A percentile compares a stretch with the other conserved stretches of the same genome.
Conservation (phyloP, 805 yeast genomes). For the Hanseniaspora guilliermondii region DNA sequence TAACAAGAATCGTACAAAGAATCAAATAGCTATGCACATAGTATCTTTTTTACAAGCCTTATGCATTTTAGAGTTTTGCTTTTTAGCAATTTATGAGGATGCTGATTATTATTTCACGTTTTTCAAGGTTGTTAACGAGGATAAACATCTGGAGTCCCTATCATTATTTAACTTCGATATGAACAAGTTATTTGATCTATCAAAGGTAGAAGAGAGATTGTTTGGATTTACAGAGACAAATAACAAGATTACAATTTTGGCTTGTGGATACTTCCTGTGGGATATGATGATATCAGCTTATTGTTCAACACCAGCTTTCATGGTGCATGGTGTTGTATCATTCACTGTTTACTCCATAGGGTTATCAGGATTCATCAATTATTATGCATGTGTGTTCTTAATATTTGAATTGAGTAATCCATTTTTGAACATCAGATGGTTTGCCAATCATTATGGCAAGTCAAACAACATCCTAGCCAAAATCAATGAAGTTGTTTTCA, state of each 20-base stretch:
- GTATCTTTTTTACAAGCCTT: constrained; percentile 78
- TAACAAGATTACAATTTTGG: constrained; percentile 27
- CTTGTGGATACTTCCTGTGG: constrained; percentile 79
- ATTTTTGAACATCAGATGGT: constrained; percentile 81
- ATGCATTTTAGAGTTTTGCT: constrained; percentile 40
- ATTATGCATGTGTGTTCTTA: constrained; percentile 66
- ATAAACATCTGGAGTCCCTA: neutral
- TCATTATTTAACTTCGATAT: neutral
- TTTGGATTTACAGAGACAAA: constrained; percentile 22
- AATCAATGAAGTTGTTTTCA: constrained; percentile 50
- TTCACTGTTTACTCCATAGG: constrained; percentile 55
- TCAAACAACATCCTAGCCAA: constrained; percentile 25
- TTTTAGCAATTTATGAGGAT: constrained; percentile 17
- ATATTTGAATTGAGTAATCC: constrained; percentile 80
- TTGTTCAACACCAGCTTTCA: constrained; percentile 53
- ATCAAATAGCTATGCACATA: constrained; percentile 40
- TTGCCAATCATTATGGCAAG: constrained; percentile 36
- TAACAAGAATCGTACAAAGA: constrained; percentile 15
- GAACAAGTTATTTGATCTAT: neutral
- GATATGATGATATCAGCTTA: constrained; percentile 53
- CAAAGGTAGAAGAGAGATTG: constrained; percentile 16
- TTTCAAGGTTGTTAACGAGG: constrained; percentile 9
- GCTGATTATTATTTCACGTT: constrained; percentile 14
- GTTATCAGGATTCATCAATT: constrained; percentile 58
- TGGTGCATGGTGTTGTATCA: constrained; percentile 62